Conservation (phyloP, 2,329 filamentous ascomycete species). For the Ophiostoma tasmaniense region DNA sequence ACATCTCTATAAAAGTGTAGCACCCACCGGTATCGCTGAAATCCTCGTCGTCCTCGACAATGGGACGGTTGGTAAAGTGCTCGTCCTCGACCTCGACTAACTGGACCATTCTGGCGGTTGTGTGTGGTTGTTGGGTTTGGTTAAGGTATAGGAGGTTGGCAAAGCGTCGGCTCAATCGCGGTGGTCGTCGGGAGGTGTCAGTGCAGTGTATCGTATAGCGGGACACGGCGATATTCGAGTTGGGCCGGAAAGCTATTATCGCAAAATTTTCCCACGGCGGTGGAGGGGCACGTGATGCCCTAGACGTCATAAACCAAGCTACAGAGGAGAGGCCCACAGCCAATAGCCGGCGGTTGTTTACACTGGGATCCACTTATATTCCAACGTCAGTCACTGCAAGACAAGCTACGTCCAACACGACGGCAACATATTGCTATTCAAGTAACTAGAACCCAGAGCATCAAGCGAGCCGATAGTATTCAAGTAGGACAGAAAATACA, state of each 20-base stretch:
- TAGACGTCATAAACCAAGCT: background rate
- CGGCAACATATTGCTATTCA: background rate
- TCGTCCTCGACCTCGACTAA: slow-evolving; percentile 96
- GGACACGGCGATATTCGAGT: background rate
- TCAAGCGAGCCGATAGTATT: too few relatives aligned
- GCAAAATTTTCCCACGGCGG: slow-evolving; percentile 11
- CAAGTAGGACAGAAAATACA: background rate
- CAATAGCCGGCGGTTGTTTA: background rate
- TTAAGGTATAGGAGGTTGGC: too few relatives aligned
- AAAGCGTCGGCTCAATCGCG: background rate
- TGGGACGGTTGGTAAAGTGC: slow-evolving; percentile 69
- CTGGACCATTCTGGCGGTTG: slow-evolving; percentile 63
- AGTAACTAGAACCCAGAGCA: background rate
- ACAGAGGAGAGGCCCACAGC: background rate
- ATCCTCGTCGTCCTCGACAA: slow-evolving; percentile 71
- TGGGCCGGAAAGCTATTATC: slow-evolving; percentile 1
- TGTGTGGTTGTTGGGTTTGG: background rate
- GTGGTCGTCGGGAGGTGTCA: background rate
- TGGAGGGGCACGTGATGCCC: slow-evolving; percentile 11
- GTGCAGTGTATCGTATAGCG: slow-evolving; percentile 1
- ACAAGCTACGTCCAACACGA: background rate
- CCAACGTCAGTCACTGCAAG: background rate
- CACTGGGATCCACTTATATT: background rate
- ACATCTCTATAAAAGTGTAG: background rate
- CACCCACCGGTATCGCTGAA: slow-evolving; percentile 80